Percentiles rank a stretch among this genome's conserved stretches.
Evolutionary conservation across 257 asterid genomes (phyloP).

Genomic region (Fraxinus quadrangulata): DNA sequence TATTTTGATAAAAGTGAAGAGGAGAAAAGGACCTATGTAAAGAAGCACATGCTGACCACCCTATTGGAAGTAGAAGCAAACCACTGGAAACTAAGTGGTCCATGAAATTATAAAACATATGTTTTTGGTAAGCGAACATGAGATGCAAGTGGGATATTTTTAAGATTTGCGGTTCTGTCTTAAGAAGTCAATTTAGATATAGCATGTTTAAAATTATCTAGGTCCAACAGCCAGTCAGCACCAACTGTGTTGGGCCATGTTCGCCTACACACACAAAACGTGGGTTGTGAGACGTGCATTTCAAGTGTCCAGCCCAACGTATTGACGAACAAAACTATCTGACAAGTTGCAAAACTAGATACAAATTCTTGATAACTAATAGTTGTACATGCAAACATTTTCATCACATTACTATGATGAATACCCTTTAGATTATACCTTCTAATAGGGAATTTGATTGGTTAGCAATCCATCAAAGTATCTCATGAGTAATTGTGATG

Average conservation of each 20-base stretch:
- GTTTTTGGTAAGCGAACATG: slow-evolving; percentile 12
- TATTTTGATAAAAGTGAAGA: slow-evolving; percentile 20
- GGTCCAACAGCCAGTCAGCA: no score
- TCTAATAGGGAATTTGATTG: not conserved
- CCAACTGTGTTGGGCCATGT: no score
- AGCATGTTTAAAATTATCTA: no score
- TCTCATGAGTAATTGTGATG: slow-evolving; percentile 31
- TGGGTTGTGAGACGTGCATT: slow-evolving; percentile 43
- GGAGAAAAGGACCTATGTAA: slow-evolving; percentile 27
- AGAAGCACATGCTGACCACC: slow-evolving; percentile 76
- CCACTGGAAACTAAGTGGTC: slow-evolving; percentile 47
- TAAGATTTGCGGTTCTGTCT: no score
- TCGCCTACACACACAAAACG: no score
- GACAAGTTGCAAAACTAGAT: slow-evolving; percentile 22
- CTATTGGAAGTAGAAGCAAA: slow-evolving; percentile 34
- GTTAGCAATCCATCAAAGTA: slow-evolving; percentile 17
- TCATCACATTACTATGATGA: slow-evolving; percentile 13
- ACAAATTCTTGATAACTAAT: slow-evolving; percentile 14
- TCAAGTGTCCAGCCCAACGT: no score
- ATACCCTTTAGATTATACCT: not conserved
- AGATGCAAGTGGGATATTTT: no score
- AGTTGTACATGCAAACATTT: slow-evolving; percentile 16
- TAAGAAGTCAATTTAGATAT: no score
- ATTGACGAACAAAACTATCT: not conserved
- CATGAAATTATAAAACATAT: slow-evolving; percentile 44